Conservation (phyloP, 805 yeast genomes). For the Hanseniaspora clermontiae region DNA sequence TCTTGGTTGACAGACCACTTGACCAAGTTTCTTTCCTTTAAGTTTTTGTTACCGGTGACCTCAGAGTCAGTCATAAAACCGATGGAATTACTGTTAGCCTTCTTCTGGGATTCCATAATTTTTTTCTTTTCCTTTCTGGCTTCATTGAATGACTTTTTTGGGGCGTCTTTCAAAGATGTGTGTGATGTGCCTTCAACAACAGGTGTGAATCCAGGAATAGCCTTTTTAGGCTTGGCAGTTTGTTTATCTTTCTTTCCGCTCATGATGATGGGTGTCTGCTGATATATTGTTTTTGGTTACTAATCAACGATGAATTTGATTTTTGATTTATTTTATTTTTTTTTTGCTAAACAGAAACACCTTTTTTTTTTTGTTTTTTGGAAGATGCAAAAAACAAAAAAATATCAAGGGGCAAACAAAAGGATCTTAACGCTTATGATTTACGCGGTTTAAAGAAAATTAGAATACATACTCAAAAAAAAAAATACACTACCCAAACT, state of each 20-base stretch:
- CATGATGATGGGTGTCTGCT: not conserved
- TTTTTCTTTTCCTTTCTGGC: slow-evolving; percentile 9
- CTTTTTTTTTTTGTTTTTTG: too few relatives aligned
- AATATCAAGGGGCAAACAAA: too few relatives aligned
- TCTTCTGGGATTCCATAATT: not conserved
- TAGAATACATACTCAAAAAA: too few relatives aligned
- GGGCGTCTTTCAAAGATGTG: slow-evolving; percentile 2
- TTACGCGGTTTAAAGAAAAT: too few relatives aligned
- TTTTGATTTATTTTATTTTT: not conserved
- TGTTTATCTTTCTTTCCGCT: not conserved
- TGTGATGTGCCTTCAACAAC: not conserved
- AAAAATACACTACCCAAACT: not conserved
- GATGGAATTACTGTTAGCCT: not conserved
- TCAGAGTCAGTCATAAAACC: slow-evolving; percentile 75
- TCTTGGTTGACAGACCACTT: slow-evolving; percentile 47
- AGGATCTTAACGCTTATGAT: too few relatives aligned
- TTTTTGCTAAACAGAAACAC: too few relatives aligned
- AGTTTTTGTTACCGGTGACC: slow-evolving; percentile 43
- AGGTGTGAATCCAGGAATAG: slow-evolving; percentile 3
- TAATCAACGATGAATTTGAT: too few relatives aligned
- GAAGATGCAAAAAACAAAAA: too few relatives aligned
- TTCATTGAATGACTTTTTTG: slow-evolving; percentile 9
- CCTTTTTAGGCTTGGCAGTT: not conserved
- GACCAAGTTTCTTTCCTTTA: slow-evolving; percentile 60
- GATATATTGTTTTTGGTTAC: not conserved